phyloP scores from a whole-genome alignment of 2,329 filamentous ascomycete species.

The Berkeleyomyces basicola region DNA sequence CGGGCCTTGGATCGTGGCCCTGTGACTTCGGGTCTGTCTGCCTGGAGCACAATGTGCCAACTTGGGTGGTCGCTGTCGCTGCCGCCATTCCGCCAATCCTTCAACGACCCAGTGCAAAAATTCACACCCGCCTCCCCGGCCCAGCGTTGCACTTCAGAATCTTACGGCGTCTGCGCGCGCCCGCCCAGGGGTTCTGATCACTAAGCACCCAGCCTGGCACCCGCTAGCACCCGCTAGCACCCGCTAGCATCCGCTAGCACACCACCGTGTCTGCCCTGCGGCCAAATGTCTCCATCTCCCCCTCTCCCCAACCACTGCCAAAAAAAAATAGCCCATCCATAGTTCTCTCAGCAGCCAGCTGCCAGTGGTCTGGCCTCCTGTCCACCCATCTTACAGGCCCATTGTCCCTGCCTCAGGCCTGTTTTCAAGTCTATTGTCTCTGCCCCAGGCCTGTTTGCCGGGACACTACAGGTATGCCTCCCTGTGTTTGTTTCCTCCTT shows the following conservation, averaged over 20 bases:
- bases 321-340: not conserved
- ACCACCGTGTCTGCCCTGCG: not conserved
- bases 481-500: conserved; percentile 3
- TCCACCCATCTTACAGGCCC: not conserved
- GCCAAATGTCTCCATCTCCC: not conserved
- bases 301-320: not conserved
- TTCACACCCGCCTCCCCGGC: not conserved
- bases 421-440: not conserved
- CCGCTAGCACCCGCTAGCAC: not conserved
- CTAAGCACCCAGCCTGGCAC: not conserved
- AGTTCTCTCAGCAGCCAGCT: not conserved
- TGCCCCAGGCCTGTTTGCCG: not conserved
- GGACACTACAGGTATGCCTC: not conserved
- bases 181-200: not conserved
- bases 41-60: not conserved
- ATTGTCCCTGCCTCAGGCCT: not conserved
- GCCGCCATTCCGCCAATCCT: not conserved
- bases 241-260: not conserved
- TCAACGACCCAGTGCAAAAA: not conserved
- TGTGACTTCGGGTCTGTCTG: not conserved
- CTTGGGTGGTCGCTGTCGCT: not conserved
- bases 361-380: no score
- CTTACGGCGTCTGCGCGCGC: not conserved
- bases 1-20: no score
- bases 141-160: not conserved